These are phyloP conservation scores for Populus deltoides DNA, from an alignment of 345 rosid species.

Conservation along the genomic window DNA sequence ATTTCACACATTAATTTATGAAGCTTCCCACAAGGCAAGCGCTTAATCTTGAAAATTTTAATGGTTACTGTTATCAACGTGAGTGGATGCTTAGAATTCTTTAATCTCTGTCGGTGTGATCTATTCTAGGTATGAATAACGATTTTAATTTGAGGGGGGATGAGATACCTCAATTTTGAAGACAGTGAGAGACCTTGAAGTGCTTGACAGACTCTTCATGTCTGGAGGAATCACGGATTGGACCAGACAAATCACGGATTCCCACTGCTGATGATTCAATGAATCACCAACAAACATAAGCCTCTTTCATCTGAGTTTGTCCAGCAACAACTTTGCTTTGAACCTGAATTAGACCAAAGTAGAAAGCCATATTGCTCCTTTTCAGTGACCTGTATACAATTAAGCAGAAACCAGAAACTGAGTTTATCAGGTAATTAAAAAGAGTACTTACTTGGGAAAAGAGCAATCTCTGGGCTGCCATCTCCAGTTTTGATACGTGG, in stretches of 20 bases:
- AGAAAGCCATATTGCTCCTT: background rate
- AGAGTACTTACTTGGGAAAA: constrained; percentile 12
- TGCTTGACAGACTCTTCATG: constrained; percentile 13
- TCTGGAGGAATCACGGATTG: constrained; percentile 18
- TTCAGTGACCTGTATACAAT: background rate
- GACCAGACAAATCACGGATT: constrained; percentile 25
- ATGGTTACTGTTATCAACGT: too few species aligned
- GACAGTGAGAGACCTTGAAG: constrained; percentile 5
- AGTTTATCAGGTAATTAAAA: background rate
- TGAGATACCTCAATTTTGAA: constrained; percentile 23
- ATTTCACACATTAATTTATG: background rate
- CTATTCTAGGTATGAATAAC: background rate
- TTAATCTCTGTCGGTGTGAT: background rate
- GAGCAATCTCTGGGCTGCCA: constrained; percentile 17
- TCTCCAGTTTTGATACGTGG: constrained; percentile 20
- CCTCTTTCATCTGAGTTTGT: constrained; percentile 22
- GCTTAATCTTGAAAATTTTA: background rate
- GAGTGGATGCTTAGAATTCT: too few species aligned
- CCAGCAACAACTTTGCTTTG: constrained; percentile 41
- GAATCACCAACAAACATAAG: constrained; percentile 32
- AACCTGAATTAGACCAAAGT: constrained; percentile 34
- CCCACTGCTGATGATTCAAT: constrained; percentile 21
- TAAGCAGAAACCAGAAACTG: background rate
- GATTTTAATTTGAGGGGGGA: background rate
- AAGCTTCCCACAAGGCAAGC: background rate